A percentile compares a stretch with the other conserved stretches of the same genome.
phyloP scores from a whole-genome alignment of 2,329 filamentous ascomycete species.

The Cladophialophora chaetospira region DNA sequence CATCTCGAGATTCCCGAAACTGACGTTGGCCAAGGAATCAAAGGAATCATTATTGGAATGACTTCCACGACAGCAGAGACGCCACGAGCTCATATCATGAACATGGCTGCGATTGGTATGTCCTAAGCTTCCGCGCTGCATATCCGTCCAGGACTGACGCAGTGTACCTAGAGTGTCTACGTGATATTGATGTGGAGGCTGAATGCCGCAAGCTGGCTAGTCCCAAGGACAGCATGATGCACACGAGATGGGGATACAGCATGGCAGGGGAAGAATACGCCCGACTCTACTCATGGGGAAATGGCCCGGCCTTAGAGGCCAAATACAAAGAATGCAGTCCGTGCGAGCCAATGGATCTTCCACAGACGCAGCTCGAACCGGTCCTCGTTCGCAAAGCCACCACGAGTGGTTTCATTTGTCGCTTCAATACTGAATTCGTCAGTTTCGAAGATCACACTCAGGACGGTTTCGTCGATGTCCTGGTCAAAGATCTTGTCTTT shows the following conservation, averaged over 20 bases:
- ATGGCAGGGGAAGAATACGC: conserved; percentile 49
- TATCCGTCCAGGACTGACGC: too few species aligned
- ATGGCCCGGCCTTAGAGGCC: conserved; percentile 39
- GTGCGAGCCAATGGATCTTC: conserved; percentile 45
- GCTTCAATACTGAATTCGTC: conserved; percentile 43
- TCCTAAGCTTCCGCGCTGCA: neutral
- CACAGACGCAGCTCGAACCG: conserved; percentile 47
- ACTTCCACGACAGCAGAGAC: conserved; percentile 6
- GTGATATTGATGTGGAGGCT: conserved; percentile 1
- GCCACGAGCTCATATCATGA: conserved; percentile 22
- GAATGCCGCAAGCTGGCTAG: conserved; percentile 39
- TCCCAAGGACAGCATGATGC: conserved; percentile 38
- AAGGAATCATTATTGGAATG: neutral
- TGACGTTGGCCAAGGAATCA: neutral
- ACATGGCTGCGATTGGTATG: conserved; percentile 17
- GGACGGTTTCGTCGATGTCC: conserved; percentile 33
- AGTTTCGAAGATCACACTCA: conserved; percentile 34
- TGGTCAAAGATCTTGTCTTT: conserved; percentile 39
- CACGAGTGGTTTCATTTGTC: conserved; percentile 40
- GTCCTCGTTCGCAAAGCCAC: conserved; percentile 43
- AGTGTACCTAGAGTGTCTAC: neutral
- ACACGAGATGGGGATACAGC: conserved; percentile 47
- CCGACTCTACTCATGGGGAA: conserved; percentile 46
- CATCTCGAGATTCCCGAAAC: neutral
- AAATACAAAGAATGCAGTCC: conserved; percentile 47